Evolutionary conservation across 192 early-diverging fungal species (phyloP).

Genomic region (Rhizophagus sp.): DNA sequence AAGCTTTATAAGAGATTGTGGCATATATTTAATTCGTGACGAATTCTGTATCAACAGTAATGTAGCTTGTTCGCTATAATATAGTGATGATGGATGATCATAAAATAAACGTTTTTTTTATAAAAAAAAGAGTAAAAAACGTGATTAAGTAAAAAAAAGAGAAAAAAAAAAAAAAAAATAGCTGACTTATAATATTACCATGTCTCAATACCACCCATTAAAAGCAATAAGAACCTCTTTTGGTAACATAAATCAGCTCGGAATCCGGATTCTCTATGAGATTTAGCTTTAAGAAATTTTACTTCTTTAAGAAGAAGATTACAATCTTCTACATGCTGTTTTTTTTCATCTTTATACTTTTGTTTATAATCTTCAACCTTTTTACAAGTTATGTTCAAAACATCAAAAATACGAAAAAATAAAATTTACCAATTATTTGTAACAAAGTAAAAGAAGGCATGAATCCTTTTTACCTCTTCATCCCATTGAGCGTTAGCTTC

Average conservation of each 20-base stretch:
- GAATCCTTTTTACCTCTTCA: neutral
- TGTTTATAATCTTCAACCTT: slow-evolving; percentile 8
- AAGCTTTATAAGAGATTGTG: neutral
- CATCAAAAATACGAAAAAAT: neutral
- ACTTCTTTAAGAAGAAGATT: slow-evolving; percentile 17
- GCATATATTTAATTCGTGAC: neutral
- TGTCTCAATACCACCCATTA: slow-evolving; percentile 18
- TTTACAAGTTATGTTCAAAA: neutral
- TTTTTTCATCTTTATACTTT: slow-evolving; percentile 22
- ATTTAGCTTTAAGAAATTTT: slow-evolving; percentile 18
- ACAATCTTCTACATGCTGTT: slow-evolving; percentile 5
- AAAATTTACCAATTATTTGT: neutral
- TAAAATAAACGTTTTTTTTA: too few species aligned
- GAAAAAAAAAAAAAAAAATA: neutral
- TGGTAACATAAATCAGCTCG: slow-evolving; percentile 28
- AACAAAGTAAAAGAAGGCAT: neutral
- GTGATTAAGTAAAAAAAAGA: neutral
- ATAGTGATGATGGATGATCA: too few species aligned
- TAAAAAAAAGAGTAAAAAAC: too few species aligned
- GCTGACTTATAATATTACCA: slow-evolving; percentile 12
- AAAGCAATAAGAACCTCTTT: slow-evolving; percentile 20
- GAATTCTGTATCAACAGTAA: neutral
- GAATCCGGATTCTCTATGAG: slow-evolving; percentile 18
- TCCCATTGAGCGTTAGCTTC: neutral
- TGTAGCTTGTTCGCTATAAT: slow-evolving; percentile 8